Evolutionary conservation across 495 filamentous ascomycete genomes (phyloP).

Genomic region (Terfezia claveryi): DNA sequence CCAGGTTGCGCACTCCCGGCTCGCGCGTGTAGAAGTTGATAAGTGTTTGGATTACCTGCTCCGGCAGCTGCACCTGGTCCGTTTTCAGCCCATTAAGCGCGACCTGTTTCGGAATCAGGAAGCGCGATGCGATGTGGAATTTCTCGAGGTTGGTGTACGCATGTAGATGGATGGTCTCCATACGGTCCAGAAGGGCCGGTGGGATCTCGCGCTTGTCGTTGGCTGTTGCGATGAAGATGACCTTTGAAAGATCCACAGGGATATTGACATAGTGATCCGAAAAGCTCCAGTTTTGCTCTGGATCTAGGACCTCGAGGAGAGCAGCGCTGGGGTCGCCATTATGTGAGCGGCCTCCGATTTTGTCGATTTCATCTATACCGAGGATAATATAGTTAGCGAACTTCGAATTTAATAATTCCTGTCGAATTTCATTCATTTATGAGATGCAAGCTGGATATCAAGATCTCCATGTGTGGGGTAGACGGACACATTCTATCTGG

Average conservation of each 20-base stretch:
- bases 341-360: constrained; percentile 75
- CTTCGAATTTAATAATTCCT: no score
- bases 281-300: constrained; percentile 91
- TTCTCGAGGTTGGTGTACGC: constrained; percentile 99
- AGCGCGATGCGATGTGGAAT: constrained; percentile 76
- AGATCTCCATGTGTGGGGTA: no score
- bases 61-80: constrained; percentile 49
- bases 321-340: constrained; percentile 97
- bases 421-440: no score
- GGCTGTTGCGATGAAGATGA: constrained; percentile 94
- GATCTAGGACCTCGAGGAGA: constrained; percentile 95
- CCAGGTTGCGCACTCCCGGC: constrained; percentile 89
- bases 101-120: constrained; percentile 88
- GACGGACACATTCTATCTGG: no score
- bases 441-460: no score
- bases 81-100: constrained; percentile 51
- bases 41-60: constrained; percentile 78
- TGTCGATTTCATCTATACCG: constrained; percentile 75
- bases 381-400: neutral
- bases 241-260: constrained; percentile 85
- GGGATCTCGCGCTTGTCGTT: constrained; percentile 94
- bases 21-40: constrained; percentile 93
- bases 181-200: constrained; percentile 78
- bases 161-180: constrained; percentile 81
- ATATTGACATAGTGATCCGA: constrained; percentile 93